phyloP scores from a whole-genome alignment of 2,329 filamentous ascomycete genomes.

The Delphinella strobiligena region DNA sequence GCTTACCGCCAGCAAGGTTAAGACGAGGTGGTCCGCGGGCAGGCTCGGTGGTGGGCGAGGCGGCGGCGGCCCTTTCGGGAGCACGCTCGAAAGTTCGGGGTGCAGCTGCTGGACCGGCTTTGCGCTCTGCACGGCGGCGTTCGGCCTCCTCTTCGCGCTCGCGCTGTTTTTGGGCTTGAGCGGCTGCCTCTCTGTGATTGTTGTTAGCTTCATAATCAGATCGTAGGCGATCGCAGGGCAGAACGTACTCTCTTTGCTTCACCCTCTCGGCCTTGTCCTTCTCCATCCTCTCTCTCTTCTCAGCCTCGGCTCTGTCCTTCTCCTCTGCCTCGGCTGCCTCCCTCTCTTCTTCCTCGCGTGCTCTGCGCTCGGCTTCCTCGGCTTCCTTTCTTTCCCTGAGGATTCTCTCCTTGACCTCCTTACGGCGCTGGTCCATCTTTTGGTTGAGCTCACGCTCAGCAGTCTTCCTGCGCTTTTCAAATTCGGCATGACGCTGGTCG shows the following conservation, averaged over 20 bases:
- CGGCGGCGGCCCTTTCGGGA: too few species aligned
- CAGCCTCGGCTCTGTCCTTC: slow-evolving; percentile 65
- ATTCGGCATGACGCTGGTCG: slow-evolving; percentile 83
- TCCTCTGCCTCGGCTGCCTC: slow-evolving; percentile 74
- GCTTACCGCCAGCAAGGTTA: slow-evolving; percentile 48
- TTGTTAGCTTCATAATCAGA: slow-evolving; percentile 20
- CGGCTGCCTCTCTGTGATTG: slow-evolving; percentile 45
- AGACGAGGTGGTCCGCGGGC: slow-evolving; percentile 48
- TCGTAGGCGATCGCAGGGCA: slow-evolving; percentile 9
- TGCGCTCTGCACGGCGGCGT: slow-evolving; percentile 56
- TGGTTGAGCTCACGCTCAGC: slow-evolving; percentile 89
- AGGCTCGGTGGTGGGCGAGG: slow-evolving; percentile 35
- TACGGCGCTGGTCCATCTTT: slow-evolving; percentile 77
- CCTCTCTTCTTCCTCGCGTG: slow-evolving; percentile 77
- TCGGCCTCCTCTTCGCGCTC: slow-evolving; percentile 82
- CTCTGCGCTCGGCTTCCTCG: slow-evolving; percentile 69
- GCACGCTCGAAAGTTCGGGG: slow-evolving; percentile 28
- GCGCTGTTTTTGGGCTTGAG: slow-evolving; percentile 53
- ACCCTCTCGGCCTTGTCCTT: slow-evolving; percentile 56
- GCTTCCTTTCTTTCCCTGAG: slow-evolving; percentile 71
- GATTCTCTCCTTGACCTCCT: slow-evolving; percentile 74
- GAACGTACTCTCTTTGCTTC: slow-evolving; percentile 45
- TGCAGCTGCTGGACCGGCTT: slow-evolving; percentile 28
- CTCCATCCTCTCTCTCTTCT: slow-evolving; percentile 59
- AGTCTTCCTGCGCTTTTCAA: slow-evolving; percentile 83